Evolutionary conservation across 176 grass and related monocot species (phyloP), one percentile per base, ranked within the genome.

Genomic region (Aegilops sharonensis): DNA sequence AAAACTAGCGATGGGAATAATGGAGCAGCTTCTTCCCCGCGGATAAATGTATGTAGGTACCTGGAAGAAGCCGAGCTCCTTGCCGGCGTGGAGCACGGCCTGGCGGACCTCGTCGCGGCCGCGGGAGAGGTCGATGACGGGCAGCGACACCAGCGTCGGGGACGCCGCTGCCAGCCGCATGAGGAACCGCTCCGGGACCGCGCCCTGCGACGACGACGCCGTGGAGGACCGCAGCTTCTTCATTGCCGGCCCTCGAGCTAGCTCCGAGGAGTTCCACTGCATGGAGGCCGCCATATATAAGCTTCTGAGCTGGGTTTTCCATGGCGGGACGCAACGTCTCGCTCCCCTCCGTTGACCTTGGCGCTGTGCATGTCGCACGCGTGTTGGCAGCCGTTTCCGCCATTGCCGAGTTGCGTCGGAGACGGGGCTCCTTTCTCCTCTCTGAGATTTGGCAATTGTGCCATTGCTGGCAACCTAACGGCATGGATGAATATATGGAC

Each of bases 41-140:
- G 47, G 47, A 14, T 15, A 50, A 50, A 50, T 47, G 43, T 12
- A 50, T 47, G 43, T 12, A 43, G 8, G 42, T 14, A 48, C 47
- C 92, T 93, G 88, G 64, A 97, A 97, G 90, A 94, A 97, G 39
- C 92, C 90, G 29, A 92, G 63, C n/a, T 92, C 90, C 80, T 85
- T 87, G 6, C 88, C 88, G 0, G 88, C 89, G 0, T 75, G 15
- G 20, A 97, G 87, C 25, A 97, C 84, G 37, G 87, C 85, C 9
- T 69, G 32, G 45, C 85, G 85, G 60, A 94, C 88, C 65, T 82
- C 90, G 79, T 86, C 88, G 39, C 72, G 88, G 21, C 27, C 66
- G n/a, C 13, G 20, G 4, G 89, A 73, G 71, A 94, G 92, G 85
- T 97, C 86, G 72, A 94, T 89, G 68, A 97, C 71, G 0, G 94